phyloP scores from a whole-genome alignment of 2,329 filamentous ascomycete species.

The Fusarium cyanostomum region DNA sequence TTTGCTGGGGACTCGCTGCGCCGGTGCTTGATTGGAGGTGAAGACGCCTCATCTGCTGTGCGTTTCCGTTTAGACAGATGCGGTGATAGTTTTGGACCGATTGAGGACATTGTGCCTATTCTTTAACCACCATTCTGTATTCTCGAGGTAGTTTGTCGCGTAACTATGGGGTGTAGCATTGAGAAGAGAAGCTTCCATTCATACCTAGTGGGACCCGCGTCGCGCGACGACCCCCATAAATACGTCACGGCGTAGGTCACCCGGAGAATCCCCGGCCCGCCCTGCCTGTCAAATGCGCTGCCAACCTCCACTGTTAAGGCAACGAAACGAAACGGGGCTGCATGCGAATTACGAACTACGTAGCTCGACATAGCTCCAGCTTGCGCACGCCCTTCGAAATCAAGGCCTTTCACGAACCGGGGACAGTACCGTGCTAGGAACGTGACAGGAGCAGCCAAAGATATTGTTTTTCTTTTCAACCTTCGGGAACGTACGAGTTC shows the following conservation, averaged over 20 bases:
- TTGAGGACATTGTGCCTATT: conserved; percentile 66
- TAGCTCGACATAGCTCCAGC: conserved; percentile 41
- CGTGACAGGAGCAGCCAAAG: neutral
- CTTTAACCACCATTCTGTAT: neutral
- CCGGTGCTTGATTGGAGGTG: conserved; percentile 56
- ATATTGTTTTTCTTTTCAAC: neutral
- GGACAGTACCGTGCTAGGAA: neutral
- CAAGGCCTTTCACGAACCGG: conserved; percentile 1
- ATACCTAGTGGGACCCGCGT: conserved; percentile 25
- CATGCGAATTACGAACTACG: conserved; percentile 38
- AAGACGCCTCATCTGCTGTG: conserved; percentile 48
- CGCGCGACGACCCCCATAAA: conserved; percentile 27
- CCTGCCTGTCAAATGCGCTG: conserved; percentile 24
- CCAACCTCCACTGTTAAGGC: conserved; percentile 35
- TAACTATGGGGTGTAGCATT: conserved; percentile 20
- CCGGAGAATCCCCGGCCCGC: conserved; percentile 45
- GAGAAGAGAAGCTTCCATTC: conserved; percentile 25
- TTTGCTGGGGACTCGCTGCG: conserved; percentile 41
- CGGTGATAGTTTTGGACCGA: conserved; percentile 76
- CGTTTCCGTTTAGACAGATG: conserved; percentile 73
- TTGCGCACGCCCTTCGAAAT: conserved; percentile 28
- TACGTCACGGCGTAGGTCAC: conserved; percentile 39
- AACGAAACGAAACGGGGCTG: conserved; percentile 35
- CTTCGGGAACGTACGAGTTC: conserved; percentile 1
- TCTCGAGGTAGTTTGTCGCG: conserved; percentile 11